Conservation (phyloP, 306 rosid species). For the Citrullus mucosospermus region DNA sequence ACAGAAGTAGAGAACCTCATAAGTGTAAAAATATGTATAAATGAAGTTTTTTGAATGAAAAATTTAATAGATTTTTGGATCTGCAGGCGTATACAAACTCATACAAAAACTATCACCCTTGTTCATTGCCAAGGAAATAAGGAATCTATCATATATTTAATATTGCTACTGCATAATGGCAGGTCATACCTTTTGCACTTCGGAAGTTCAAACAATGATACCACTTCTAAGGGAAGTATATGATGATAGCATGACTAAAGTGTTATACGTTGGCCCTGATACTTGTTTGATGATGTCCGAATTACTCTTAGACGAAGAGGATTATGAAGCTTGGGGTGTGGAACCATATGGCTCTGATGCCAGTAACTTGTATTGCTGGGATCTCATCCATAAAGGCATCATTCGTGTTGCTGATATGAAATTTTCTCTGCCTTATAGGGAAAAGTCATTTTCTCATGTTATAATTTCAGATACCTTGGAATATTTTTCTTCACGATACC, state of each 20-base stretch:
- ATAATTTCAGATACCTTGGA: constrained; percentile 80
- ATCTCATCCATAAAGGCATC: constrained; percentile 61
- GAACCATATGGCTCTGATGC: constrained; percentile 78
- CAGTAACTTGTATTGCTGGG: constrained; percentile 39
- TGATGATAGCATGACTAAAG: constrained; percentile 58
- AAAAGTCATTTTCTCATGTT: constrained; percentile 73
- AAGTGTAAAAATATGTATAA: not conserved
- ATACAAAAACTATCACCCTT: no score
- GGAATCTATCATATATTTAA: no score
- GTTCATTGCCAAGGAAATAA: no score
- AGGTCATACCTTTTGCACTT: constrained; percentile 63
- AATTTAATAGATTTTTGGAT: not conserved
- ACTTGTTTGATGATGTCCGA: constrained; percentile 57
- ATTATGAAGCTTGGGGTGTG: constrained; percentile 82
- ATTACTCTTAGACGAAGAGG: constrained; percentile 46
- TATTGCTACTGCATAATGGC: constrained; percentile 4
- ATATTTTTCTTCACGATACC: constrained; percentile 72
- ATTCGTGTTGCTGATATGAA: constrained; percentile 73
- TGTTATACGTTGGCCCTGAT: constrained; percentile 81
- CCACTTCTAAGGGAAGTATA: constrained; percentile 68
- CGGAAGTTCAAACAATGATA: constrained; percentile 45
- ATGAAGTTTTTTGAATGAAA: not conserved
- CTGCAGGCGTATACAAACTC: constrained; percentile 1
- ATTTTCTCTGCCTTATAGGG: constrained; percentile 53
- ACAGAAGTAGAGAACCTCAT: not conserved